phyloP scores from a whole-genome alignment of 257 asterid genomes.

The Leptodermis oblonga region DNA sequence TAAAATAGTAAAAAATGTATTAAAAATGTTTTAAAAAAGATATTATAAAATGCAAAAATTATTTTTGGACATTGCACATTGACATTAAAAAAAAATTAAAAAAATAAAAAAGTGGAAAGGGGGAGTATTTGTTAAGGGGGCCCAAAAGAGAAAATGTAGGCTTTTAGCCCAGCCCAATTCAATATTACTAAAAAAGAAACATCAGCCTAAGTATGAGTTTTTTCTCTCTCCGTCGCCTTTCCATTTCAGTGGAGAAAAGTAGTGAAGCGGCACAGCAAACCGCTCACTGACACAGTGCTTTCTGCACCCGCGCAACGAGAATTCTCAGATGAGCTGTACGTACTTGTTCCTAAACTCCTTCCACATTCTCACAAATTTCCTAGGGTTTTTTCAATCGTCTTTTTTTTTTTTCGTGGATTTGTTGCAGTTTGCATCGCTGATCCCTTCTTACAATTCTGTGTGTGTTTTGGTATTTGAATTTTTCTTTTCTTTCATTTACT shows the following conservation, averaged over 20 bases:
- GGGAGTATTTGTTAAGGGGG: too few relatives aligned
- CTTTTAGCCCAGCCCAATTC: not conserved
- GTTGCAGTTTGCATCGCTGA: too few relatives aligned
- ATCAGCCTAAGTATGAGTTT: not conserved
- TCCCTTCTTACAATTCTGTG: not conserved
- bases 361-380: not conserved
- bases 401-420: too few relatives aligned
- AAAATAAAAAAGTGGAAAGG: too few relatives aligned
- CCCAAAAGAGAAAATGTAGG: not conserved
- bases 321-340: not conserved
- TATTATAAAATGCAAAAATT: too few relatives aligned
- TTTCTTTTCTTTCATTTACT: not conserved
- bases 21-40: too few relatives aligned
- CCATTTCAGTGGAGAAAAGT: conserved; percentile 3
- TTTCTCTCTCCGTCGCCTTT: not conserved
- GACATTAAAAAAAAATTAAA: too few relatives aligned
- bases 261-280: too few relatives aligned
- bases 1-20: too few relatives aligned
- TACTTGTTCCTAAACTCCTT: not conserved
- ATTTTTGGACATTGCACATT: too few relatives aligned
- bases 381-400: conserved; percentile 5
- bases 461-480: not conserved
- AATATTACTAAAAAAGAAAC: not conserved
- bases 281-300: not conserved
- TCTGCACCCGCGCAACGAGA: not conserved